Evolutionary conservation across 129 eudicot genomes (phyloP).

Genomic region (Lonicera japonica): DNA sequence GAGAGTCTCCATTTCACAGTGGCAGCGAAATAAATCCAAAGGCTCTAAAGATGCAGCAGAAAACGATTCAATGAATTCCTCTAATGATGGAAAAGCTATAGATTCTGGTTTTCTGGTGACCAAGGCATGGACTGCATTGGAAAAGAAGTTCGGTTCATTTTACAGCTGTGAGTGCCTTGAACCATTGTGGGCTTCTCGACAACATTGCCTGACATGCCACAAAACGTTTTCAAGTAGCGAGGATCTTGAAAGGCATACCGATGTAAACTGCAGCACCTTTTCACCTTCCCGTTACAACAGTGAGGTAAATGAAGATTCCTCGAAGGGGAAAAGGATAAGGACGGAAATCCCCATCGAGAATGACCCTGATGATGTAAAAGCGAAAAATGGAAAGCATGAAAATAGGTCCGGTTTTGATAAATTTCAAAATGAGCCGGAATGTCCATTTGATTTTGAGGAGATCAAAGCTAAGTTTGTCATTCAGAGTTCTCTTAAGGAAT

Average conservation of each 20-base stretch:
- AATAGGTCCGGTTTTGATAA: slow-evolving; percentile 15
- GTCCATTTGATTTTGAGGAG: slow-evolving; percentile 55
- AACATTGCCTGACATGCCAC: slow-evolving; percentile 76
- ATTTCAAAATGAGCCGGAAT: slow-evolving; percentile 16
- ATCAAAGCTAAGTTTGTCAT: slow-evolving; percentile 41
- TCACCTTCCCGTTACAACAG: slow-evolving; percentile 19
- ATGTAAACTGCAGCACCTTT: slow-evolving; percentile 29
- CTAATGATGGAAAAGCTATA: slow-evolving; percentile 18
- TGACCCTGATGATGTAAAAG: slow-evolving; percentile 7
- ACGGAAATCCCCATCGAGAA: slow-evolving; percentile 13
- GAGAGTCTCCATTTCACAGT: slow-evolving; percentile 54
- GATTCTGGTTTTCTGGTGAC: slow-evolving; percentile 33
- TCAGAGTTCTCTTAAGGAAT: slow-evolving; percentile 40
- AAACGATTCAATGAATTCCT: slow-evolving; percentile 15
- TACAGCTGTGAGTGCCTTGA: slow-evolving; percentile 77
- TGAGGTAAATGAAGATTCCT: slow-evolving; percentile 19
- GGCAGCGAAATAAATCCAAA: slow-evolving; percentile 37
- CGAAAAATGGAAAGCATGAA: slow-evolving; percentile 14
- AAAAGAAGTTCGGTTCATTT: slow-evolving; percentile 39
- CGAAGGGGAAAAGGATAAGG: slow-evolving; percentile 10
- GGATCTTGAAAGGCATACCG: slow-evolving; percentile 40
- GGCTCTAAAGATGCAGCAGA: slow-evolving; percentile 11
- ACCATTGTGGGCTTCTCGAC: slow-evolving; percentile 50
- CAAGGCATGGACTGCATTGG: slow-evolving; percentile 51
- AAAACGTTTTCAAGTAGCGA: slow-evolving; percentile 41